These are phyloP conservation scores for Epichloe hybrida DNA, from an alignment of 2,329 filamentous ascomycete genomes.

Conservation along the genomic window DNA sequence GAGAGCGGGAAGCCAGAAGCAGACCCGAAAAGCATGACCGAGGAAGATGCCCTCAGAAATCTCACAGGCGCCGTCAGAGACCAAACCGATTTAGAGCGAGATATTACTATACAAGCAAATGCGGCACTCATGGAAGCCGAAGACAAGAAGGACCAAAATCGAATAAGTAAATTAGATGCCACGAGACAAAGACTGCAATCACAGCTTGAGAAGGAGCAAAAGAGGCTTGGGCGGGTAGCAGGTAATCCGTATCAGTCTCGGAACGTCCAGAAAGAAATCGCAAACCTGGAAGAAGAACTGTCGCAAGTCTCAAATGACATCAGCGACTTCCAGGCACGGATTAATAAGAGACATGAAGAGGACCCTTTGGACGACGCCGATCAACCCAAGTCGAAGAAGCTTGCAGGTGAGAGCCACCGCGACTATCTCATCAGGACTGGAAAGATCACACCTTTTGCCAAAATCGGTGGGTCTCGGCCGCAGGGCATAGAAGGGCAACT, in stretches of 20 bases:
- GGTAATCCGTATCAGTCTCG: slow-evolving; percentile 37
- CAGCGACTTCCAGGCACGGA: slow-evolving; percentile 65
- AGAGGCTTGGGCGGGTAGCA: slow-evolving; percentile 29
- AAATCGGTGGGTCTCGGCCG: slow-evolving; percentile 51
- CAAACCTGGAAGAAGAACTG: slow-evolving; percentile 51
- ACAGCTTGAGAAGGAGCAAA: slow-evolving; percentile 46
- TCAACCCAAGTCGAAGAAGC: slow-evolving; percentile 38
- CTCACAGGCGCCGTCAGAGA: slow-evolving; percentile 61
- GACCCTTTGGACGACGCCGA: slow-evolving; percentile 28
- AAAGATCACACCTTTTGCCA: slow-evolving; percentile 93
- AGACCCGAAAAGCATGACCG: slow-evolving; percentile 29
- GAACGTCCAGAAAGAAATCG: slow-evolving; percentile 51
- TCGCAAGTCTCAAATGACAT: slow-evolving; percentile 57
- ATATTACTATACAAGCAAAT: slow-evolving; percentile 56
- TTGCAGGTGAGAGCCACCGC: slow-evolving; percentile 70
- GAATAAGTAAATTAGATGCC: slow-evolving; percentile 44
- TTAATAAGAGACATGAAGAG: slow-evolving; percentile 58
- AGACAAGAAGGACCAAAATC: slow-evolving; percentile 47
- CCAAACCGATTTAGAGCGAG: slow-evolving; percentile 81
- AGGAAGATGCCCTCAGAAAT: slow-evolving; percentile 45
- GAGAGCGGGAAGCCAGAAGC: slow-evolving; percentile 7
- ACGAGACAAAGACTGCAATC: slow-evolving; percentile 45
- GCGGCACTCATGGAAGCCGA: slow-evolving; percentile 46
- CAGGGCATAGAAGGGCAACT: slow-evolving; percentile 54
- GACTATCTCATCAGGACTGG: slow-evolving; percentile 91